Evolutionary conservation across 2,329 filamentous ascomycete species (phyloP).

Genomic region (Colletotrichum orchidophilum): DNA sequence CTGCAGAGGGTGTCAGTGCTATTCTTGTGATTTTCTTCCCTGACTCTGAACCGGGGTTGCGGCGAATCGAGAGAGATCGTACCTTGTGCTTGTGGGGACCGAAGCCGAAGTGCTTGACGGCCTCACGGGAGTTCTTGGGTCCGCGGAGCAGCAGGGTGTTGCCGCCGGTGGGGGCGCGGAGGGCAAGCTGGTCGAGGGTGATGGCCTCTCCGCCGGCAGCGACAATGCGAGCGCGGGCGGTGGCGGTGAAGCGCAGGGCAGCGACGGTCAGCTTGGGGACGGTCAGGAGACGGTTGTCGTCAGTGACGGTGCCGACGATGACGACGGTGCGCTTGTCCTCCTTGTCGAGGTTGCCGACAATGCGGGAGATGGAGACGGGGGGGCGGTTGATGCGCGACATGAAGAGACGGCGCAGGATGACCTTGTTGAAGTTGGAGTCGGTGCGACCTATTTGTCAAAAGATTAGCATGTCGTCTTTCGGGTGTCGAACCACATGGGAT

Average conservation of each 20-base stretch:
- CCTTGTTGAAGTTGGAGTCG: slow-evolving; percentile 98
- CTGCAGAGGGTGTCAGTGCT: slow-evolving; percentile 59
- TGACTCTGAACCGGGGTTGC: neutral
- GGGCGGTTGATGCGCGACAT: slow-evolving; percentile 99
- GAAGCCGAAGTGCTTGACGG: slow-evolving; percentile 99
- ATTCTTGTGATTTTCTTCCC: neutral
- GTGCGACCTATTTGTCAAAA: slow-evolving; percentile 83
- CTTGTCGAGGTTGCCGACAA: slow-evolving; percentile 76
- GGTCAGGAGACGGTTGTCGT: slow-evolving; percentile 93
- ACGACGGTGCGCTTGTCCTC: slow-evolving; percentile 88
- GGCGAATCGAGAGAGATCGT: slow-evolving; percentile 45
- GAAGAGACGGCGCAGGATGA: slow-evolving; percentile 95
- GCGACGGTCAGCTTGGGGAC: slow-evolving; percentile 94
- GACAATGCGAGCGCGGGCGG: slow-evolving; percentile 90
- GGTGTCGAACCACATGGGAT: neutral
- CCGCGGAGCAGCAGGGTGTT: slow-evolving; percentile 98
- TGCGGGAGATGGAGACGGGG: slow-evolving; percentile 92
- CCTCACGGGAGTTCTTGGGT: slow-evolving; percentile 97
- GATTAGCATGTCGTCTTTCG: neutral
- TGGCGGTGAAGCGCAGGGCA: slow-evolving; percentile 95
- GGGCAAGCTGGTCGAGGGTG: slow-evolving; percentile 96
- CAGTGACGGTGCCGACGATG: slow-evolving; percentile 93
- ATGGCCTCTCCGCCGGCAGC: slow-evolving; percentile 95
- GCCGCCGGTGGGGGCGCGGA: slow-evolving; percentile 92
- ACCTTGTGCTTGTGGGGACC: slow-evolving; percentile 98